Conservation (phyloP, 2,329 filamentous ascomycete genomes). For the Tolypocladium endophyticum region DNA sequence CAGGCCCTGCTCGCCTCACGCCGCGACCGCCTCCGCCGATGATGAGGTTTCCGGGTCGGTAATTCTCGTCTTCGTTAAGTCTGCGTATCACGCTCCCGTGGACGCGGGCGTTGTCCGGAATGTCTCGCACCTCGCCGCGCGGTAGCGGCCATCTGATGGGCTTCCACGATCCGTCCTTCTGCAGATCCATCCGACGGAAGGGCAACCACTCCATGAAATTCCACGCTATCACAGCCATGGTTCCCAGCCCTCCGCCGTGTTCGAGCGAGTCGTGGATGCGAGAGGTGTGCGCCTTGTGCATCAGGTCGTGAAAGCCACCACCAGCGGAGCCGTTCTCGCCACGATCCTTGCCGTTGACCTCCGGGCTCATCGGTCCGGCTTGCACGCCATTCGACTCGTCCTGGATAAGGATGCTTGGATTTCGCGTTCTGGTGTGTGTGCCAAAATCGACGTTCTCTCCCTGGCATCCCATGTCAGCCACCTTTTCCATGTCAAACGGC, state of each 20-base stretch:
- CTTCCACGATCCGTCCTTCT: constrained; percentile 63
- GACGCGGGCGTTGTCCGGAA: constrained; percentile 58
- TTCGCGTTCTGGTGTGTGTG: constrained; percentile 4
- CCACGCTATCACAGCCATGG: constrained; percentile 53
- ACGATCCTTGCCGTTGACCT: constrained; percentile 11
- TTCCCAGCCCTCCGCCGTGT: constrained; percentile 48
- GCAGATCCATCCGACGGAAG: constrained; percentile 71
- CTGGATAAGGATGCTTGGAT: constrained; percentile 14
- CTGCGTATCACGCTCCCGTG: constrained; percentile 66
- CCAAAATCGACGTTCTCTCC: constrained; percentile 5
- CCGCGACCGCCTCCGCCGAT: constrained; percentile 69
- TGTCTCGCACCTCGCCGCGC: constrained; percentile 66
- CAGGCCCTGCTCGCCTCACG: constrained; percentile 45
- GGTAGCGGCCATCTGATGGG: constrained; percentile 74
- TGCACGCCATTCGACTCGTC: constrained; percentile 8
- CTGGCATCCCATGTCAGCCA: constrained; percentile 53
- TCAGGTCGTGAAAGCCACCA: constrained; percentile 41
- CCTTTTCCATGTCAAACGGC: constrained; percentile 57
- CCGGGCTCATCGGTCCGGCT: constrained; percentile 8
- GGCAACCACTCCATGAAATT: constrained; percentile 74
- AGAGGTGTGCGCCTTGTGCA: constrained; percentile 44
- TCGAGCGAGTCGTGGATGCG: constrained; percentile 61
- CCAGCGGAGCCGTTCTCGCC: constrained; percentile 9
- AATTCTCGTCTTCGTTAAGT: constrained; percentile 51
- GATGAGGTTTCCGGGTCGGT: constrained; percentile 71